A percentile compares a stretch with the other conserved stretches of the same genome.
These are phyloP conservation scores for Nyctanthes arbortristis DNA, from an alignment of 257 asterid genomes.

Conservation along the genomic window DNA sequence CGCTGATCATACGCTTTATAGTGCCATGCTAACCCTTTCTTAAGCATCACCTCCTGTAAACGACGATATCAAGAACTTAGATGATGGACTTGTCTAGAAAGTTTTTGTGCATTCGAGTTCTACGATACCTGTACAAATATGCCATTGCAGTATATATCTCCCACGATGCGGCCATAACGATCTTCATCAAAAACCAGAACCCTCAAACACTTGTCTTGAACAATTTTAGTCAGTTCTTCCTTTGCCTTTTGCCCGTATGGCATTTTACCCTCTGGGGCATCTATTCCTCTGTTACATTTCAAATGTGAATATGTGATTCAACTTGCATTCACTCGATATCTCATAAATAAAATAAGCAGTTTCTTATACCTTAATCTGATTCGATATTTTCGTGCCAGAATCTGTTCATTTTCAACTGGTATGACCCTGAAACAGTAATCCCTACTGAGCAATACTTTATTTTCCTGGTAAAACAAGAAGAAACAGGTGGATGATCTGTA, in stretches of 20 bases:
- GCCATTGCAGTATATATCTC: conserved; percentile 85
- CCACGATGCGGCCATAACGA: conserved; percentile 82
- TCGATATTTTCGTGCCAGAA: conserved; percentile 82
- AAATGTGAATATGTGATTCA: background rate
- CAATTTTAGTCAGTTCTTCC: conserved; percentile 66
- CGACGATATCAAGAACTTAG: background rate
- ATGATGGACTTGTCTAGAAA: background rate
- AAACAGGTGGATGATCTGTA: background rate
- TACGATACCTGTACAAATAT: conserved; percentile 77
- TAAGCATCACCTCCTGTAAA: conserved; percentile 78
- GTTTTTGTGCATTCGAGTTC: background rate
- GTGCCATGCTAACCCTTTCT: conserved; percentile 95
- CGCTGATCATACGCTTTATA: conserved; percentile 82
- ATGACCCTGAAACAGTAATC: conserved; percentile 53
- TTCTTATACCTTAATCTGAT: conserved; percentile 73
- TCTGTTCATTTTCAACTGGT: conserved; percentile 55
- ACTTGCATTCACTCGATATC: background rate
- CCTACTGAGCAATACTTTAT: conserved; percentile 1
- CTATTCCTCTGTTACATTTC: conserved; percentile 70
- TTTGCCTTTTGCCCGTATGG: conserved; percentile 82
- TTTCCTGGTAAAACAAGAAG: background rate
- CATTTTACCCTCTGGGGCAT: conserved; percentile 90
- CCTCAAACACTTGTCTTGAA: conserved; percentile 64
- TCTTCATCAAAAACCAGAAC: conserved; percentile 72
- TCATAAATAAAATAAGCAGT: background rate